Conservation (phyloP, 495 filamentous ascomycete species). For the Chaetomium tenue region DNA sequence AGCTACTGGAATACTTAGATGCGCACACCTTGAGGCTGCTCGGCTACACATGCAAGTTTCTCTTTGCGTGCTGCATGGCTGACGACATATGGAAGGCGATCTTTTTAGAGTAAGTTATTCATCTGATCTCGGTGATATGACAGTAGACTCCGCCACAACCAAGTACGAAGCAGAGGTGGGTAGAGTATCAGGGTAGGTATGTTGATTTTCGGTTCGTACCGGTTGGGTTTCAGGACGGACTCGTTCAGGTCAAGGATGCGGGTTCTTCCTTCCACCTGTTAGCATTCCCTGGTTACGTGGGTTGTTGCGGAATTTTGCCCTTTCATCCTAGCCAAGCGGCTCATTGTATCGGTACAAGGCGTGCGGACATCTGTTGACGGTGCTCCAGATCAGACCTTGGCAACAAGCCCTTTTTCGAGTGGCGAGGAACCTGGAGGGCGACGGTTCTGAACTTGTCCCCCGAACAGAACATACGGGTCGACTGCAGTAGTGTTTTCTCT, state of each 20-base stretch:
- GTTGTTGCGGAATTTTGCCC: too few species aligned
- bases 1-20: constrained; percentile 74
- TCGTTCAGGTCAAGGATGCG: not conserved
- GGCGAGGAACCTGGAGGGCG: constrained; percentile 84
- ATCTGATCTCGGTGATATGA: not conserved
- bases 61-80: constrained; percentile 80
- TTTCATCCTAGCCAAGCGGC: not conserved
- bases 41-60: constrained; percentile 80
- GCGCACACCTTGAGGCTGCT: constrained; percentile 58
- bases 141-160: not conserved
- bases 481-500: constrained; percentile 81
- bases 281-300: too few species aligned
- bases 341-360: not conserved
- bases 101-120: constrained; percentile 72
- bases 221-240: too few species aligned
- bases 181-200: not conserved
- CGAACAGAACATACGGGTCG: constrained; percentile 51
- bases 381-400: constrained; percentile 27
- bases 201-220: not conserved
- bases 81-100: constrained; percentile 92
- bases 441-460: constrained; percentile 67
- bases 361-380: constrained; percentile 18
- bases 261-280: not conserved
- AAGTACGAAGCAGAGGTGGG: not conserved
- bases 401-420: constrained; percentile 52